phyloP scores from a whole-genome alignment of 257 asterid genomes.

The Datura wrightii region DNA sequence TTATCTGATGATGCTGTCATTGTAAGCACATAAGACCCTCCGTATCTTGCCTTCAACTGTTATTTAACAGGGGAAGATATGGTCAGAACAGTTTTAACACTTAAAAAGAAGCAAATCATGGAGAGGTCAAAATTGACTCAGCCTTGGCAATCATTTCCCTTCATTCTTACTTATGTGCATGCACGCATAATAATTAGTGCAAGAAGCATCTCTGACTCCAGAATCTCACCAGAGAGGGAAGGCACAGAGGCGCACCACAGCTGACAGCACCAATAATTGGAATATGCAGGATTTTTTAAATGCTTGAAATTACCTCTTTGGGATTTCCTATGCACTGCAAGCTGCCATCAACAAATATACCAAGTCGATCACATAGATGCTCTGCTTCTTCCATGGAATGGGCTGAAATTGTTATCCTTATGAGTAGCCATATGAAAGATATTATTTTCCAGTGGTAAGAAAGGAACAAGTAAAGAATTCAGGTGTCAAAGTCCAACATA shows the following conservation, averaged over 20 bases:
- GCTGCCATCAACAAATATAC: slow-evolving; percentile 92
- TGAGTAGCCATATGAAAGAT: background rate
- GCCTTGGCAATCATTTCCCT: background rate
- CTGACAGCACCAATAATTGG: background rate
- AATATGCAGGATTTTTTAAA: slow-evolving; percentile 15
- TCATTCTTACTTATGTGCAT: background rate
- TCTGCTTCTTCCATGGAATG: slow-evolving; percentile 99
- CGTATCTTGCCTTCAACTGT: slow-evolving; percentile 93
- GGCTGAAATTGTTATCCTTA: slow-evolving; percentile 57
- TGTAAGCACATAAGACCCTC: slow-evolving; percentile 88
- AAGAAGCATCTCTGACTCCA: slow-evolving; percentile 12
- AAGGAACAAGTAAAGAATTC: background rate
- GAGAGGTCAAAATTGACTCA: background rate
- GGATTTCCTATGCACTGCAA: slow-evolving; percentile 96
- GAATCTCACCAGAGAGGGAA: background rate
- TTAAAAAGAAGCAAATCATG: background rate
- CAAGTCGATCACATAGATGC: slow-evolving; percentile 89
- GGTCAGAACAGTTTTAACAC: background rate
- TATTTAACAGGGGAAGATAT: background rate
- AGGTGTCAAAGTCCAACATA: background rate
- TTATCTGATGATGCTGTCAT: slow-evolving; percentile 79
- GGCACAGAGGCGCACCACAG: background rate
- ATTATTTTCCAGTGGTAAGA: background rate
- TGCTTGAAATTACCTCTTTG: slow-evolving; percentile 68
- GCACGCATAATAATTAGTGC: no score